These are phyloP conservation scores for Leccinum uliginosum DNA, from an alignment of 768 basidiomycete genomes.

Conservation along the genomic window DNA sequence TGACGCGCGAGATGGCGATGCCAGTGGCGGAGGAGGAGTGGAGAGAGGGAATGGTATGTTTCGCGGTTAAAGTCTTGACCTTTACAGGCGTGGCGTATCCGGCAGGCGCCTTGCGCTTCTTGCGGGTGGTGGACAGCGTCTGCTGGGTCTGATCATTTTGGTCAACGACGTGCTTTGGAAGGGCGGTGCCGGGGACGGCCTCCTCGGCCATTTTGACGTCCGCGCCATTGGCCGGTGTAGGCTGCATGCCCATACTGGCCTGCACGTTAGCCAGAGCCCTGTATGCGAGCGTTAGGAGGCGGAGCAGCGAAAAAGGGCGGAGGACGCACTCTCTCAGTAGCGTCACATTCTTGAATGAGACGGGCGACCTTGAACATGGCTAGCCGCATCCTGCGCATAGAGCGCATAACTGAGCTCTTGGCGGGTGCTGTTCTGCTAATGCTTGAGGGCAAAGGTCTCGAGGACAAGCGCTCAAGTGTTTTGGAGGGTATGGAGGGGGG, in stretches of 20 bases:
- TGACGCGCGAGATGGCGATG: slow-evolving; percentile 67
- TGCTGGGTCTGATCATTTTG: slow-evolving; percentile 66
- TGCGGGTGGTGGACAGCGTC: slow-evolving; percentile 77
- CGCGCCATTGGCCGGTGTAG: slow-evolving; percentile 44
- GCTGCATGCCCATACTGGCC: slow-evolving; percentile 79
- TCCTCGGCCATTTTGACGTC: slow-evolving; percentile 87
- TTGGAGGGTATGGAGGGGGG: slow-evolving; percentile 88
- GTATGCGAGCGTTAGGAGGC: slow-evolving; percentile 11
- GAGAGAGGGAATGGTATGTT: slow-evolving; percentile 79
- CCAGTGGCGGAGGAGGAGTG: slow-evolving; percentile 92
- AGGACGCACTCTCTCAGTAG: slow-evolving; percentile 86
- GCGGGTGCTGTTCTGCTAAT: slow-evolving; percentile 79
- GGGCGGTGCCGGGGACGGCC: slow-evolving; percentile 45
- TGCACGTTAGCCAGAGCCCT: slow-evolving; percentile 92
- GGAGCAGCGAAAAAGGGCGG: not conserved
- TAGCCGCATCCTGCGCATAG: slow-evolving; percentile 94
- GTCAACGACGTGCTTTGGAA: slow-evolving; percentile 58
- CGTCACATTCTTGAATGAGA: slow-evolving; percentile 89
- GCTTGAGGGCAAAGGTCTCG: slow-evolving; percentile 83
- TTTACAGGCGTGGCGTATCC: slow-evolving; percentile 71
- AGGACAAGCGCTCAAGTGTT: slow-evolving; percentile 90
- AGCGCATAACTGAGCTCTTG: slow-evolving; percentile 96
- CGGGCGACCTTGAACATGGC: slow-evolving; percentile 92
- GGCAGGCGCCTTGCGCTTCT: slow-evolving; percentile 84
- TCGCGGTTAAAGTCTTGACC: slow-evolving; percentile 63